These are phyloP conservation scores for Kingdonia uniflora DNA, from an alignment of 164 flowering plant species.

Conservation along the genomic window DNA sequence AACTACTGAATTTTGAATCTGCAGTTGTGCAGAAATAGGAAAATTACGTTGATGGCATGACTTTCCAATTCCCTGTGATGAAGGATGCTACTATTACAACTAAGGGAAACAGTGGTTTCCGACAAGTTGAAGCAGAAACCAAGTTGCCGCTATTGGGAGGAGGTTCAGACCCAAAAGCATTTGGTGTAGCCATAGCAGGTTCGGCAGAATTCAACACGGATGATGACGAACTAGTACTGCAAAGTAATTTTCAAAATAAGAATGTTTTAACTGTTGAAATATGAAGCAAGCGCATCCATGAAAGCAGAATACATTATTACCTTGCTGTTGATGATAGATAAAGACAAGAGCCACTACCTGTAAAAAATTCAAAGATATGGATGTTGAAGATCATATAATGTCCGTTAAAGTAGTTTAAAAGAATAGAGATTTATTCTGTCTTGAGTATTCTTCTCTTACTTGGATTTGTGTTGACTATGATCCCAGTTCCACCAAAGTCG, in stretches of 20 bases:
- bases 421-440: neutral
- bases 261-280: neutral
- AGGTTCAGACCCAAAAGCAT: no score
- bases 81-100: no score
- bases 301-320: constrained; percentile 5
- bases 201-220: no score
- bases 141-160: no score
- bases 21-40: no score
- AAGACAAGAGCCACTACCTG: constrained; percentile 69
- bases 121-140: no score
- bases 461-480: constrained; percentile 57
- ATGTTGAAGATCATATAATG: neutral
- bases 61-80: no score
- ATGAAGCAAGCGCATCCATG: neutral
- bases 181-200: no score
- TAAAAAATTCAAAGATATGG: neutral
- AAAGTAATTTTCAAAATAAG: neutral
- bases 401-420: no score
- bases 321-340: constrained; percentile 19
- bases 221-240: constrained; percentile 24
- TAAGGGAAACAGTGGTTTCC: no score
- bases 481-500: constrained; percentile 79
- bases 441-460: constrained; percentile 37
- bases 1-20: no score
- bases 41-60: no score